A percentile compares a stretch with the other conserved stretches of the same genome.
Evolutionary conservation across 2,329 filamentous ascomycete species (phyloP).

Genomic region (Knoxdaviesia proteae): DNA sequence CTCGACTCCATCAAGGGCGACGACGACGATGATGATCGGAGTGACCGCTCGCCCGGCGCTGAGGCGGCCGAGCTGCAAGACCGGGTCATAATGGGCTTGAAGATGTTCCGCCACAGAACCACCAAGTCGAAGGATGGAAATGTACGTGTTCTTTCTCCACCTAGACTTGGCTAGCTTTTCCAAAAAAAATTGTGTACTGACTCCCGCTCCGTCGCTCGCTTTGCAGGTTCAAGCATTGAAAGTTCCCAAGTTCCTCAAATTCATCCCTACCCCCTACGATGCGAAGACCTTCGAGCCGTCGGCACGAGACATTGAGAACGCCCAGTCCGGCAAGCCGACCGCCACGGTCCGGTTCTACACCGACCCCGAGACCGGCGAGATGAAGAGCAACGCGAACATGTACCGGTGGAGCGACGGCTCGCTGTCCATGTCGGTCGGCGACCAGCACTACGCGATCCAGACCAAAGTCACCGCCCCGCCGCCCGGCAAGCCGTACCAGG

Average conservation of each 20-base stretch:
- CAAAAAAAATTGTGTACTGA: constrained; percentile 1
- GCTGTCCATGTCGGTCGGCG: constrained; percentile 53
- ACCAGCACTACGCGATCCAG: constrained; percentile 54
- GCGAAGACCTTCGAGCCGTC: constrained; percentile 43
- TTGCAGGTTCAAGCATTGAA: constrained; percentile 5
- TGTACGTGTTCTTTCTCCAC: constrained; percentile 22
- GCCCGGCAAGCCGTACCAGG: constrained; percentile 36
- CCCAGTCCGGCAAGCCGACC: constrained; percentile 32
- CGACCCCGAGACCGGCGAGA: constrained; percentile 40
- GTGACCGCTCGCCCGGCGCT: constrained; percentile 2
- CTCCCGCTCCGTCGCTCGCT: neutral
- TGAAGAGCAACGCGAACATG: constrained; percentile 57
- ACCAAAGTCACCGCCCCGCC: constrained; percentile 48
- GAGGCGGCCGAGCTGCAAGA: constrained; percentile 15
- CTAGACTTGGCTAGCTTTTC: neutral
- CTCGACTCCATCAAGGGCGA: constrained; percentile 29
- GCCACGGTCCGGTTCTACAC: constrained; percentile 50
- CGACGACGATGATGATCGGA: constrained; percentile 14
- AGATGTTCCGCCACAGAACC: constrained; percentile 45
- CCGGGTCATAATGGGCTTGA: constrained; percentile 41
- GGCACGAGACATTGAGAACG: constrained; percentile 31
- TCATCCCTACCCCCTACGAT: constrained; percentile 47
- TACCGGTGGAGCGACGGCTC: constrained; percentile 66
- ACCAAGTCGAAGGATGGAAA: constrained; percentile 52
- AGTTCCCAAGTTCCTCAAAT: constrained; percentile 50